phyloP scores from a whole-genome alignment of 164 flowering plant genomes.

The Euptelea pleiosperma region DNA sequence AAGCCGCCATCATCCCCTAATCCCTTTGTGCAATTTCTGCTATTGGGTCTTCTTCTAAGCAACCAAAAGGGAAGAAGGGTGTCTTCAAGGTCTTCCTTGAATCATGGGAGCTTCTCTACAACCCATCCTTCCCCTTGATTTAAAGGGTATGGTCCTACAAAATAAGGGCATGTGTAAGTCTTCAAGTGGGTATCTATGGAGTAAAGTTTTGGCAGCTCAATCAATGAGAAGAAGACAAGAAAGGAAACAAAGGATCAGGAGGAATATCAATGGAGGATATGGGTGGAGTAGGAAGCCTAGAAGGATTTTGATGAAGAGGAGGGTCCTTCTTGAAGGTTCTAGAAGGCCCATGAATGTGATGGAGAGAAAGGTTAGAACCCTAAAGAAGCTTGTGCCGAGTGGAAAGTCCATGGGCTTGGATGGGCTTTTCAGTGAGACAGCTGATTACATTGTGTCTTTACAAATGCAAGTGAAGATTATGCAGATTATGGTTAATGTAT shows the following conservation, averaged over 20 bases:
- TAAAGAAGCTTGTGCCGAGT: constrained; percentile 63
- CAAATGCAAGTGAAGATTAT: constrained; percentile 61
- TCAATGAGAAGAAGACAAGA: constrained; percentile 17
- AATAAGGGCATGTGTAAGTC: constrained; percentile 12
- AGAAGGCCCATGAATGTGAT: constrained; percentile 27
- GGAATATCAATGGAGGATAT: constrained; percentile 4
- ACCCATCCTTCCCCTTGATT: too few species aligned
- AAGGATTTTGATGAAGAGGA: constrained; percentile 25
- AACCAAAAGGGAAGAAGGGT: neutral
- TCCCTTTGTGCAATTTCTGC: neutral
- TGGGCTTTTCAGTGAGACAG: constrained; percentile 64
- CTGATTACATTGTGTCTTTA: constrained; percentile 60
- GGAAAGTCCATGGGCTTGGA: constrained; percentile 44
- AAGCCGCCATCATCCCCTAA: constrained; percentile 9
- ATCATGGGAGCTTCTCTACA: too few species aligned
- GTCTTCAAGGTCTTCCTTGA: neutral
- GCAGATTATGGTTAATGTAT: constrained; percentile 52
- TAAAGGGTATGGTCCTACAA: constrained; percentile 22
- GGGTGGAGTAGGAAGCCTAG: too few species aligned
- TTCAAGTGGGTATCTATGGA: constrained; percentile 18
- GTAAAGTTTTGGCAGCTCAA: constrained; percentile 14
- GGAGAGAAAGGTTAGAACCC: constrained; percentile 39
- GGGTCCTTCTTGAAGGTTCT: constrained; percentile 19
- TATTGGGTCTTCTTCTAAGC: neutral
- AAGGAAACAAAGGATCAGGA: constrained; percentile 7